Evolutionary conservation across 2,329 filamentous ascomycete genomes (phyloP).

Genomic region (Penicillium sp.): DNA sequence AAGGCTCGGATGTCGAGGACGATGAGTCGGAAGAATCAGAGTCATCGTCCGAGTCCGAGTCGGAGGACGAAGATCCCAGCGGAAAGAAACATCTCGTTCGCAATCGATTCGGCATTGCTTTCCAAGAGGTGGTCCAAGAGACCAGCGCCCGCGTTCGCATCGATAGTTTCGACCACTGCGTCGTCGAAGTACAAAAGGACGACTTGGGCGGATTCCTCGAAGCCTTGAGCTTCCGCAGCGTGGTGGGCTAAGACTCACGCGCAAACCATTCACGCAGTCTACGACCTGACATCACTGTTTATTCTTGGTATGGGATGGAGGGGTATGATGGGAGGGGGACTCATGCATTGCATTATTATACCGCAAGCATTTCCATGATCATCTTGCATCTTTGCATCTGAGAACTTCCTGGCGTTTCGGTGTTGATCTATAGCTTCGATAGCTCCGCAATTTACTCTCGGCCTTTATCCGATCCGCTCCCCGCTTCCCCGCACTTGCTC

Average conservation of each 20-base stretch:
- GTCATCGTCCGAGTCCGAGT: slow-evolving; percentile 51
- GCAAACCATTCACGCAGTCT: slow-evolving; percentile 22
- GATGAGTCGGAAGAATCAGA: slow-evolving; percentile 66
- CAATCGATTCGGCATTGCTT: slow-evolving; percentile 91
- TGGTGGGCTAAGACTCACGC: slow-evolving; percentile 55
- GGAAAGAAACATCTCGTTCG: slow-evolving; percentile 67
- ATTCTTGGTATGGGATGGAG: slow-evolving; percentile 13
- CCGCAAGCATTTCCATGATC: slow-evolving; percentile 8
- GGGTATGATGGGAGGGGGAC: neutral
- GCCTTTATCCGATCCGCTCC: slow-evolving; percentile 19
- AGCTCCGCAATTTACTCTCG: slow-evolving; percentile 16
- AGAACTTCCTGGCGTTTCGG: slow-evolving; percentile 22
- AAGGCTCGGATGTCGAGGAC: slow-evolving; percentile 56
- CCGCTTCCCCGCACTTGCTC: slow-evolving; percentile 13
- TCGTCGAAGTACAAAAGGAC: slow-evolving; percentile 97
- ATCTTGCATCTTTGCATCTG: slow-evolving; percentile 23
- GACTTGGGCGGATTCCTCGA: slow-evolving; percentile 89
- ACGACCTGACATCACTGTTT: slow-evolving; percentile 22
- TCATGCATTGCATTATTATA: slow-evolving; percentile 15
- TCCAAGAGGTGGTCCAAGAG: slow-evolving; percentile 90
- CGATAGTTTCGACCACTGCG: slow-evolving; percentile 95
- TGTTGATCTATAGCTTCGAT: slow-evolving; percentile 7
- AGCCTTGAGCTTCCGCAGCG: slow-evolving; percentile 84
- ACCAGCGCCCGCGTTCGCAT: slow-evolving; percentile 86
- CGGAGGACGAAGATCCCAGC: slow-evolving; percentile 54